Conservation (phyloP, 768 basidiomycete genomes). For the Termitomyces sp. region DNA sequence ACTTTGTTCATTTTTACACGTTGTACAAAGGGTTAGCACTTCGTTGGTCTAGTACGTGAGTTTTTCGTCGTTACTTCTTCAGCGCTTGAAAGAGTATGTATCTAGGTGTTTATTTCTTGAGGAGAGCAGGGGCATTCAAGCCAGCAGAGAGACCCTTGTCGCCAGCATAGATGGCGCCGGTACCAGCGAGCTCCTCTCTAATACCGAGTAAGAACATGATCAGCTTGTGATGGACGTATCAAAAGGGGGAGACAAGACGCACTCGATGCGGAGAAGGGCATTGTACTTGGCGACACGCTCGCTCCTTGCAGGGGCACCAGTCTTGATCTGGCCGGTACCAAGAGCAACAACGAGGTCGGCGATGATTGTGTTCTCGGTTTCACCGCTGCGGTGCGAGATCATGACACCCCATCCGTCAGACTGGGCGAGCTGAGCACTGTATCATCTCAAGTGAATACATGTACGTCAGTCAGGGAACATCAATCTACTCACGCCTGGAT, state of each 20-base stretch:
- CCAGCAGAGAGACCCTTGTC: slow-evolving; percentile 80
- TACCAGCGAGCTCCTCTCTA: slow-evolving; percentile 73
- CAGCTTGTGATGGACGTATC: neutral
- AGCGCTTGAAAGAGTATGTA: slow-evolving; percentile 6
- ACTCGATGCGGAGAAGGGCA: slow-evolving; percentile 86
- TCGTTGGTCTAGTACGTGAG: slow-evolving; percentile 4
- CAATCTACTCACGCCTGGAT: slow-evolving; percentile 86
- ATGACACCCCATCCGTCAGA: slow-evolving; percentile 99
- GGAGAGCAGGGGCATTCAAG: slow-evolving; percentile 63
- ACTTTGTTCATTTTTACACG: neutral
- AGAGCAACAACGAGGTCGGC: slow-evolving; percentile 95
- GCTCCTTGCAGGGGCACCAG: slow-evolving; percentile 92
- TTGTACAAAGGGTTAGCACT: slow-evolving; percentile 9
- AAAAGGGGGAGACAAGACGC: slow-evolving; percentile 28
- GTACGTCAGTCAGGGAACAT: neutral
- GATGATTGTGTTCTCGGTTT: slow-evolving; percentile 97
- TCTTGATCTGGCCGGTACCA: slow-evolving; percentile 94
- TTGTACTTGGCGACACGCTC: slow-evolving; percentile 99
- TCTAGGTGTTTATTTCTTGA: slow-evolving; percentile 49
- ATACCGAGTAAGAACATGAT: slow-evolving; percentile 5
- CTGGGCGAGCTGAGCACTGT: slow-evolving; percentile 90
- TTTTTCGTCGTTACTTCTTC: slow-evolving; percentile 6
- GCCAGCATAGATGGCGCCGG: slow-evolving; percentile 70
- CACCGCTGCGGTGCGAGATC: slow-evolving; percentile 98
- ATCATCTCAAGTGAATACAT: neutral